Conservation (phyloP, 768 basidiomycete species). For the Termitomyces sp. region DNA sequence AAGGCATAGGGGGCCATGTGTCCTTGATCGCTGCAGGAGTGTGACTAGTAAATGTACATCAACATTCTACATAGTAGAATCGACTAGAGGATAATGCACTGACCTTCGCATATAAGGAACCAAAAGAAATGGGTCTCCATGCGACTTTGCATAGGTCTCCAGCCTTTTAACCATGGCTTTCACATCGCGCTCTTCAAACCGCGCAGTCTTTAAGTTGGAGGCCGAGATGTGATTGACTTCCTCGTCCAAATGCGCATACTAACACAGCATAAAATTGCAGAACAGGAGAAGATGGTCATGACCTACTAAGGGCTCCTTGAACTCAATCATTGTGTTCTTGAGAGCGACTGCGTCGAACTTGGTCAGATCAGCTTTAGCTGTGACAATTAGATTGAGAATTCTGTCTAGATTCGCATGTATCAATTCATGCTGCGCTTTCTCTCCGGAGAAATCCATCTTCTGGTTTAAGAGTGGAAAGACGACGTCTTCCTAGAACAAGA, state of each 20-base stretch:
- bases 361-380: constrained; percentile 19
- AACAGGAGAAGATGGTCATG: neutral
- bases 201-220: constrained; percentile 22
- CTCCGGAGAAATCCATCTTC: constrained; percentile 32
- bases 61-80: too few relatives aligned
- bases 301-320: constrained; percentile 27
- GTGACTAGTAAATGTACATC: constrained; percentile 20
- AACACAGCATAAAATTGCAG: neutral
- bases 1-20: constrained; percentile 32
- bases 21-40: constrained; percentile 31
- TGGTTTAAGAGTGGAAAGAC: constrained; percentile 30
- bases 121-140: constrained; percentile 26
- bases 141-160: constrained; percentile 25
- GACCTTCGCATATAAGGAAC: constrained; percentile 34
- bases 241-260: constrained; percentile 32
- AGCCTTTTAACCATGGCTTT: constrained; percentile 20
- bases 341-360: constrained; percentile 25
- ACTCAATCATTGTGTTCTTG: constrained; percentile 20
- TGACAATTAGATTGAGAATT: constrained; percentile 19
- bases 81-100: neutral
- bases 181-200: constrained; percentile 23
- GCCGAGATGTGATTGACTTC: constrained; percentile 29
- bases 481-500: constrained; percentile 18
- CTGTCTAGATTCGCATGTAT: constrained; percentile 25
- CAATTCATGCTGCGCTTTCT: constrained; percentile 28